These are phyloP conservation scores for Barbarea vulgaris DNA, from an alignment of 345 rosid species.

Conservation along the genomic window DNA sequence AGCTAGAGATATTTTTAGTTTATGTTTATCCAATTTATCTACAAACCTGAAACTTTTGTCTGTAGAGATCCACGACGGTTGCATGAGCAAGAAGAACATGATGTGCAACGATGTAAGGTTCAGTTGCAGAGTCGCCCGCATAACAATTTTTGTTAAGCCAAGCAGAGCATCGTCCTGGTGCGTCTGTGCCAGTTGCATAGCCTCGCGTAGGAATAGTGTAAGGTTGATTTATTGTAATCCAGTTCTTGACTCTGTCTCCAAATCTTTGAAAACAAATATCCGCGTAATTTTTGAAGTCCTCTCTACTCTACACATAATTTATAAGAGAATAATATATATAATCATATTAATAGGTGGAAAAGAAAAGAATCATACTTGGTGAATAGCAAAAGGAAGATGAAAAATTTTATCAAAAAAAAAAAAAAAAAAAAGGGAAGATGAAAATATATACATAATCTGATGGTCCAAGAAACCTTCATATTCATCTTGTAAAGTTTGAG, in stretches of 20 bases:
- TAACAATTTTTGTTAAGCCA: conserved; percentile 25
- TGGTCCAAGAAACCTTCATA: conserved; percentile 49
- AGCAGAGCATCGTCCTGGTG: conserved; percentile 51
- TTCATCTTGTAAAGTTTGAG: conserved; percentile 51
- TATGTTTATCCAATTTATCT: not conserved
- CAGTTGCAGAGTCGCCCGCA: conserved; percentile 22
- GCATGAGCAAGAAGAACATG: conserved; percentile 44
- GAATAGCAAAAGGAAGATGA: too few relatives aligned
- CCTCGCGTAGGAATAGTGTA: conserved; percentile 17
- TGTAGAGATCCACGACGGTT: conserved; percentile 28
- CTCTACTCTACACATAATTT: conserved; percentile 28
- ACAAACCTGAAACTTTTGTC: conserved; percentile 38
- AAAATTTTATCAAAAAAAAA: too few relatives aligned
- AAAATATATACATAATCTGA: conserved; percentile 15
- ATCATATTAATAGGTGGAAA: not conserved
- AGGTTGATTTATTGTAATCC: conserved; percentile 51
- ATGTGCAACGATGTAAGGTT: conserved; percentile 42
- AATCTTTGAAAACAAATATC: conserved; percentile 42
- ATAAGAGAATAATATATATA: not conserved
- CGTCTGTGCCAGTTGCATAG: conserved; percentile 35
- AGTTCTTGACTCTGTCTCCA: conserved; percentile 54
- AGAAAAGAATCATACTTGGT: not conserved
- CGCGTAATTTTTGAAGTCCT: conserved; percentile 42
- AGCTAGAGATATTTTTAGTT: not conserved
- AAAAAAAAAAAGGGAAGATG: not conserved